Evolutionary conservation across 371 early-diverging fungal genomes (phyloP), one percentile per base, ranked within the genome.

Genomic region (Conidiobolus incongruus): DNA sequence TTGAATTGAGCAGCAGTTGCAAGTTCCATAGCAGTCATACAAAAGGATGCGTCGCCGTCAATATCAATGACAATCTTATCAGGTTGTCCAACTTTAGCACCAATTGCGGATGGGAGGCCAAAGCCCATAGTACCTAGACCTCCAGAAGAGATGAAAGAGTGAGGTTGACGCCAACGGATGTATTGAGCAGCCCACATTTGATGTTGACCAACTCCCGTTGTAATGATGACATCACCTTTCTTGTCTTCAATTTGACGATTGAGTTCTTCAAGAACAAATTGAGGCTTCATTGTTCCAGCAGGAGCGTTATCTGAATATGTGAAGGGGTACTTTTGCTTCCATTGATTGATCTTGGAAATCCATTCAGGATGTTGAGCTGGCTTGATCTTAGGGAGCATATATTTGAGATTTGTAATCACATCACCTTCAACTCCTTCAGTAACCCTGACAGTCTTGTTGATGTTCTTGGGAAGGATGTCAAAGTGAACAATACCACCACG

Each of bases 71-170:
- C 96, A 52, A 81, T 77, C 52, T 85, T 77, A 42, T 90, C 86
- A 17, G 92, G 91, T 32, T 66, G 65, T 20, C 80, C 93, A 20
- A 90, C 84, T 67, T 95, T 89, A 55, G 91, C 92, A 45, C 96
- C 96, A 52, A 92, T 88, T 22, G 92, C 88, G 4, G 90, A 61
- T 7, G 93, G 93, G 11, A 90, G 69, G 53, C 96, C 96, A 53
- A 72, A 92, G 24, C 96, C 96, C 93, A 95, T 92, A 19, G 96
- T 95, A 30, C 96, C 96, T 15, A 95, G 72, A 39, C 93, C 96
- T 46, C 96, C 96, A 1, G 92, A 91, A 6, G 89, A 75, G 45
- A 95, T 76, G 48, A 86, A 72, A 4, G 79, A 63, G 47, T 85
- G 81, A 22, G 96, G 96, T 29, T 76, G 54, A 44, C 81, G 69